These are phyloP conservation scores for Pichia ethanolica DNA, from an alignment of 805 yeast genomes.

Conservation along the genomic window DNA sequence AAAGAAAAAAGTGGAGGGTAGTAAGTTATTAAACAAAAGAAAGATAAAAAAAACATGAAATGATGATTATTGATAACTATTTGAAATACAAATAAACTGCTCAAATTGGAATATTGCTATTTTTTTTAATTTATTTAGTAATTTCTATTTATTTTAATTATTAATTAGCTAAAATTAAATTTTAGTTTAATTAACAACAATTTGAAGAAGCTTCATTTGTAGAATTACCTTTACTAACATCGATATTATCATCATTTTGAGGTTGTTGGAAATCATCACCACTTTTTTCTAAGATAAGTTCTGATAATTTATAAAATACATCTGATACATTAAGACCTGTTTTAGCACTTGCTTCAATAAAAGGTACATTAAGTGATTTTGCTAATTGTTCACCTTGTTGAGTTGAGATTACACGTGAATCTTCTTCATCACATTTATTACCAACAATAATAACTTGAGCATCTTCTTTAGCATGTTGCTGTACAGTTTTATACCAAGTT, in stretches of 20 bases:
- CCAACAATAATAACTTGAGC: constrained; percentile 93
- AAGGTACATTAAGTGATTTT: constrained; percentile 77
- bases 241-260: constrained; percentile 17
- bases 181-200: constrained; percentile 19
- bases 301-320: constrained; percentile 83
- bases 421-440: constrained; percentile 89
- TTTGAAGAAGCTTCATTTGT: constrained; percentile 15
- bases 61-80: no score
- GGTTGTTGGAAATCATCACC: constrained; percentile 32
- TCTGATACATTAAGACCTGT: constrained; percentile 87
- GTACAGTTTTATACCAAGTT: constrained; percentile 92
- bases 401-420: constrained; percentile 73
- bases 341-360: constrained; percentile 95
- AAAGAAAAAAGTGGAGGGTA: no score
- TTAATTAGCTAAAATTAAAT: no score
- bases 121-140: no score
- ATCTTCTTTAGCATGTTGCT: constrained; percentile 94
- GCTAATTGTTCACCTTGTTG: constrained; percentile 93
- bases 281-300: constrained; percentile 75
- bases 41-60: no score
- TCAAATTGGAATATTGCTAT: no score
- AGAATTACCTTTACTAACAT: constrained; percentile 20
- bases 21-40: no score
- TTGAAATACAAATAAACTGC: no score
- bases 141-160: no score